Percentiles rank a stretch among this genome's conserved stretches.
Evolutionary conservation across 106 monocot genomes (phyloP).

Genomic region (Agapanthus africanus): DNA sequence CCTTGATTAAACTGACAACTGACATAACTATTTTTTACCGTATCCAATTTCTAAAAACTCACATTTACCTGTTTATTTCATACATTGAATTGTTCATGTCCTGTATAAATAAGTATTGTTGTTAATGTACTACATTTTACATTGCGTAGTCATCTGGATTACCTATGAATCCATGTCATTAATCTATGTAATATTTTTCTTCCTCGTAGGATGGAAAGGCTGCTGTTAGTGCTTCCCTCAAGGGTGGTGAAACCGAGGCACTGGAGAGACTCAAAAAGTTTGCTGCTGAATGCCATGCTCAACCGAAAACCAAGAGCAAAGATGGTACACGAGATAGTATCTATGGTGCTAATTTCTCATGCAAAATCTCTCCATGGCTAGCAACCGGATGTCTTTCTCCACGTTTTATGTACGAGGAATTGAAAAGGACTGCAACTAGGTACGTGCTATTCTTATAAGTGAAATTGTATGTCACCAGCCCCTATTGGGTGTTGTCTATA

Average conservation of each 20-base stretch:
- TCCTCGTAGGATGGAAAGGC: slow-evolving; percentile 30
- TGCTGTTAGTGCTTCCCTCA: slow-evolving; percentile 47
- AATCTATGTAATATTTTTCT: not conserved
- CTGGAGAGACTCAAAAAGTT: slow-evolving; percentile 72
- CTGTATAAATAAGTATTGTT: too few species aligned
- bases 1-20: too few species aligned
- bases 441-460: too few species aligned
- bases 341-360: slow-evolving; percentile 97
- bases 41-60: too few species aligned
- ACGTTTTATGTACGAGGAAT: slow-evolving; percentile 83
- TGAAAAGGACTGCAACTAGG: slow-evolving; percentile 72
- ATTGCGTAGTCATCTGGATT: too few species aligned
- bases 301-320: slow-evolving; percentile 40
- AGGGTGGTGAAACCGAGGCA: slow-evolving; percentile 88
- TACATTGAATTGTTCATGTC: too few species aligned
- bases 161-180: not conserved
- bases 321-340: slow-evolving; percentile 52
- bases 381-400: slow-evolving; percentile 92
- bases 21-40: too few species aligned
- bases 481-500: too few species aligned
- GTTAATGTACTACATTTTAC: too few species aligned
- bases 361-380: slow-evolving; percentile 97
- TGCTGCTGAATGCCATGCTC: slow-evolving; percentile 59
- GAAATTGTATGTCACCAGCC: too few species aligned
- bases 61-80: too few species aligned